Conservation (phyloP, 2,329 filamentous ascomycete species). For the Cladophialophora carrionii region DNA sequence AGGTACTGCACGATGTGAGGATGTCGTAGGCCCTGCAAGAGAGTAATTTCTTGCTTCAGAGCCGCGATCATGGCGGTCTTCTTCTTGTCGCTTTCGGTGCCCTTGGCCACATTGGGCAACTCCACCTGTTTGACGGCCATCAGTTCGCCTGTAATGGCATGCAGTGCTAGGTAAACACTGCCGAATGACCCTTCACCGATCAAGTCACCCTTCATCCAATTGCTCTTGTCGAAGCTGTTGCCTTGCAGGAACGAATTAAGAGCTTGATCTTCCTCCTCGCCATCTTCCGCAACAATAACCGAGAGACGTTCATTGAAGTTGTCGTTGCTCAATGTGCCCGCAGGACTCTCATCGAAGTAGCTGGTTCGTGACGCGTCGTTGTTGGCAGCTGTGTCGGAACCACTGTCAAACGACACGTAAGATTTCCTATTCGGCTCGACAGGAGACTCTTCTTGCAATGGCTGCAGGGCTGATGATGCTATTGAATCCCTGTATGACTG, state of each 20-base stretch:
- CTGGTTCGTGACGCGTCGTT: constrained; percentile 75
- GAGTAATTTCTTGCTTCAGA: constrained; percentile 91
- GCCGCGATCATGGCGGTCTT: constrained; percentile 99
- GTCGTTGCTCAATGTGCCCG: constrained; percentile 54
- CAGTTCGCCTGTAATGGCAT: constrained; percentile 93
- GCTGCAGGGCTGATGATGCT: constrained; percentile 84
- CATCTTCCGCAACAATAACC: constrained; percentile 83
- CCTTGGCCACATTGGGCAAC: constrained; percentile 77
- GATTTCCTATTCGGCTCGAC: constrained; percentile 89
- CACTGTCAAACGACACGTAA: constrained; percentile 73
- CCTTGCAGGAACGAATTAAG: constrained; percentile 86
- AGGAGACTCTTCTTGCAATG: constrained; percentile 86
- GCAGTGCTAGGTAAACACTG: constrained; percentile 89
- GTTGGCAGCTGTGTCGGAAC: constrained; percentile 67
- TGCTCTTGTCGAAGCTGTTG: constrained; percentile 93
- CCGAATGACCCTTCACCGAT: constrained; percentile 98
- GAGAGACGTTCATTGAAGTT: constrained; percentile 71
- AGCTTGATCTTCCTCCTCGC: constrained; percentile 87
- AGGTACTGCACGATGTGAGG: constrained; percentile 98
- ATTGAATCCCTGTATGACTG: constrained; percentile 81
- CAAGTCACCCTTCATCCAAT: constrained; percentile 98
- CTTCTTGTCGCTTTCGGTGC: constrained; percentile 76
- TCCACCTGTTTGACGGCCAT: constrained; percentile 99
- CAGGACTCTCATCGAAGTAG: constrained; percentile 83
- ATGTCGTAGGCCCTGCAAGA: constrained; percentile 91